Evolutionary conservation across 2,329 filamentous ascomycete species (phyloP), one percentile per base, ranked within the genome.

Genomic region (Ceratocystis albifundus): DNA sequence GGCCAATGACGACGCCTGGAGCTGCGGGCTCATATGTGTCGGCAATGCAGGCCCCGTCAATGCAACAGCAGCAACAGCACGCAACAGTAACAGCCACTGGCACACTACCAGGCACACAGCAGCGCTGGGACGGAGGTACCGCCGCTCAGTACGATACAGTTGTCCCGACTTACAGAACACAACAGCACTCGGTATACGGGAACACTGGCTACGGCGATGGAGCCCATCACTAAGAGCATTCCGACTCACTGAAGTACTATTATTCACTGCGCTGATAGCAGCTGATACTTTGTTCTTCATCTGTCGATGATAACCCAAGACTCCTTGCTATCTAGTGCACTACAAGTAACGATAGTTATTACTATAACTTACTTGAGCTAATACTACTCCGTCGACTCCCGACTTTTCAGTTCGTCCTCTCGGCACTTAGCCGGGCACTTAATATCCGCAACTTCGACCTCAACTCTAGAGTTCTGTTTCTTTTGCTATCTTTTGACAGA

Each of bases 201-300:
- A 69, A 74, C 22, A 72, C 73, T 59, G 73, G 73, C n/a, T 80
- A 80, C 68, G 75, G 74, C 63, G 77, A 79, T 65, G 75, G 75
- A 57, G 73, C 74, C 20, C 74, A 78, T 64, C 75, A 59, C 36
- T 57, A 57, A n/a, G 28, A 25, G 55, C 25, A 53, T 62, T 48
- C 20, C n/a, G 46, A 17, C 3, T 50, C 6, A 50, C 17, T 22
- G 46, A 22, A 17, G 22, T 12, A n/a, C n/a, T 41, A 12, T 12
- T 41, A 12, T 41, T 41, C 8, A 41, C 12, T 41, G 36, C 10
- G 12, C 36, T 41, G 36, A 41, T 41, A 12, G 36, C 36, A 41
- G 36, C 3, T 12, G 36, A 41, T 41, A 12, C 36, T 46, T 22
- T 15, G 12, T 36, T 65, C 36, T 22, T 28, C 44, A 53, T 64